These are phyloP conservation scores for Phialocephala subalpina DNA, from an alignment of 2,329 filamentous ascomycete genomes.

Conservation along the genomic window DNA sequence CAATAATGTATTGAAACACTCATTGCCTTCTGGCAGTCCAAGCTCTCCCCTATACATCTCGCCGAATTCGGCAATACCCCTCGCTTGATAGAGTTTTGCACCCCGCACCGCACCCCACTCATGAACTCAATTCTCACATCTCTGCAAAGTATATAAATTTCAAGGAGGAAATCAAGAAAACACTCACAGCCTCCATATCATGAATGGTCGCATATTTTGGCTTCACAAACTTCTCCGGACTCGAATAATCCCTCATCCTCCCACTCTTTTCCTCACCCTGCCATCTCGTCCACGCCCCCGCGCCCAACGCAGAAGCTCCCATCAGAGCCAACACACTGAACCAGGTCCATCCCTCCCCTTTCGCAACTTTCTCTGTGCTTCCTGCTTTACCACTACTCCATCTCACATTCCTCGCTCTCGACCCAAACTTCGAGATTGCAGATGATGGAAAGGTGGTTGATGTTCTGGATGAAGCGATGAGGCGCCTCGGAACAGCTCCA, in stretches of 20 bases:
- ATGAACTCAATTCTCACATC: background rate
- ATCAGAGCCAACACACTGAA: slow-evolving; percentile 36
- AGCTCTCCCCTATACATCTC: background rate
- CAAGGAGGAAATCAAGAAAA: background rate
- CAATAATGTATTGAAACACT: background rate
- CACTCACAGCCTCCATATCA: slow-evolving; percentile 58
- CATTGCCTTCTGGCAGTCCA: background rate
- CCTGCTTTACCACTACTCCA: slow-evolving; percentile 30
- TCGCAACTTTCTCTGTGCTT: background rate
- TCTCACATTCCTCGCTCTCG: background rate
- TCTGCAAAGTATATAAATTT: background rate
- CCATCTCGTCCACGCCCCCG: slow-evolving; percentile 29
- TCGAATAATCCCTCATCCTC: slow-evolving; percentile 40
- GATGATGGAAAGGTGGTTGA: background rate
- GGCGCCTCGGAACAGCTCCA: background rate
- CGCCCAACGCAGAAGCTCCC: slow-evolving; percentile 31
- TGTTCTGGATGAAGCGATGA: slow-evolving; percentile 5
- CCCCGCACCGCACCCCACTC: background rate
- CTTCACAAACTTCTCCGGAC: slow-evolving; percentile 37
- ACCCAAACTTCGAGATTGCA: background rate
- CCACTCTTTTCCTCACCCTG: slow-evolving; percentile 24
- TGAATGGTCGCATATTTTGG: slow-evolving; percentile 55
- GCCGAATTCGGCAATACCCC: slow-evolving; percentile 6
- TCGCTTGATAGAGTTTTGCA: slow-evolving; percentile 3
- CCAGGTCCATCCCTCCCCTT: slow-evolving; percentile 36